These are phyloP conservation scores for Colletotrichum truncatum DNA, from an alignment of 2,329 filamentous ascomycete genomes.

Conservation along the genomic window DNA sequence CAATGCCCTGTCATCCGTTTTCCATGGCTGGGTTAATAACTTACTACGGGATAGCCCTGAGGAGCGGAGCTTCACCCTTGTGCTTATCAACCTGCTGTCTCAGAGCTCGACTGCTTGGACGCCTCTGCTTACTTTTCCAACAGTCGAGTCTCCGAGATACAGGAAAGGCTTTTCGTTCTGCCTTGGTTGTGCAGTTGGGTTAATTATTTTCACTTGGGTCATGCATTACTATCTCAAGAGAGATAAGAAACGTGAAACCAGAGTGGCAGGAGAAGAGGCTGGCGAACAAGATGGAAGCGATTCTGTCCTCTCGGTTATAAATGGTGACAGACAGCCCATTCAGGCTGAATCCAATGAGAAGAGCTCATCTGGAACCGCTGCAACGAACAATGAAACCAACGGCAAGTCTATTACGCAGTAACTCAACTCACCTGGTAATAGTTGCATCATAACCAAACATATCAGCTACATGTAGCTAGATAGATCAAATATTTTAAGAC, in stretches of 20 bases:
- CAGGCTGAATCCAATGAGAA: too few species aligned
- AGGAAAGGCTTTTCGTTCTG: slow-evolving; percentile 54
- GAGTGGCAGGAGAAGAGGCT: background rate
- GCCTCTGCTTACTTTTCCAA: slow-evolving; percentile 58
- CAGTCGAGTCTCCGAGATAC: slow-evolving; percentile 51
- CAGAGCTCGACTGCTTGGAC: slow-evolving; percentile 66
- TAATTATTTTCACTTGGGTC: slow-evolving; percentile 13
- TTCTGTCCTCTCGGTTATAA: background rate
- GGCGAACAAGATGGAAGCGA: background rate
- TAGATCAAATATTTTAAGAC: too few species aligned
- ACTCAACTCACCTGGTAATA: too few species aligned
- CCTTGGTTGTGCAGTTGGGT: slow-evolving; percentile 10
- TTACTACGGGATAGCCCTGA: slow-evolving; percentile 3
- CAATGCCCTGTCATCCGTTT: slow-evolving; percentile 3
- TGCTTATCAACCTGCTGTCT: slow-evolving; percentile 48
- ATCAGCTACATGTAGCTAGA: too few species aligned
- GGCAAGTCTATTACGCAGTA: too few species aligned
- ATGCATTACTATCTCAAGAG: slow-evolving; percentile 21
- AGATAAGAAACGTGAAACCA: background rate
- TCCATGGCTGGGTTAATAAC: slow-evolving; percentile 19
- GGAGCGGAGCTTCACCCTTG: slow-evolving; percentile 13
- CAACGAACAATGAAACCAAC: too few species aligned
- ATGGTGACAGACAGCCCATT: background rate
- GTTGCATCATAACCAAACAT: too few species aligned
- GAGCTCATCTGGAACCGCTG: too few species aligned